Conservation (phyloP, 768 basidiomycete species). For the Phlegmacium glaucopus region DNA sequence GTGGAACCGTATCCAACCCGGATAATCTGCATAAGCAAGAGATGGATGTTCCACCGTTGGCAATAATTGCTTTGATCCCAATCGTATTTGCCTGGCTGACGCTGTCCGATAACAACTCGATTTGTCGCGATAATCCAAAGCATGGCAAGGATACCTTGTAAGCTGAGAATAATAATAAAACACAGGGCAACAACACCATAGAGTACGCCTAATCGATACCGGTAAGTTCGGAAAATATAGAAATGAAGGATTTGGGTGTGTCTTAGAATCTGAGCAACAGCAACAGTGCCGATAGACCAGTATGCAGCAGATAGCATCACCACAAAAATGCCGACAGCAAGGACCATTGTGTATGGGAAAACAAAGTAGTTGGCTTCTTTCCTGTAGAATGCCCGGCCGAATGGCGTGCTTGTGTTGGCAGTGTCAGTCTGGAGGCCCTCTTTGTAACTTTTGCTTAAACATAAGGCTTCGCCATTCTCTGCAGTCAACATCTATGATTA, state of each 20-base stretch:
- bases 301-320: constrained; percentile 34
- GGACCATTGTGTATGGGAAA: constrained; percentile 34
- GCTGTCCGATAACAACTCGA: constrained; percentile 39
- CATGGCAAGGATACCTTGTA: constrained; percentile 35
- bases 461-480: constrained; percentile 40
- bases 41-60: constrained; percentile 48
- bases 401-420: constrained; percentile 34
- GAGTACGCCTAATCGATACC: constrained; percentile 37
- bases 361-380: constrained; percentile 37
- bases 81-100: constrained; percentile 35
- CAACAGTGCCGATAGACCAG: constrained; percentile 39
- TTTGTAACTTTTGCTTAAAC: constrained; percentile 26
- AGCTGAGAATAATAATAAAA: constrained; percentile 35
- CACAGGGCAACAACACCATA: constrained; percentile 36
- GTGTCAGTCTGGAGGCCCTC: constrained; percentile 18
- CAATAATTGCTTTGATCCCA: constrained; percentile 49
- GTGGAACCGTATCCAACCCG: constrained; percentile 40
- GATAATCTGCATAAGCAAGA: constrained; percentile 33
- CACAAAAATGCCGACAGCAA: constrained; percentile 34
- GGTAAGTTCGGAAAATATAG: constrained; percentile 30
- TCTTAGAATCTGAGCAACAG: constrained; percentile 34
- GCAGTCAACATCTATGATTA: too few species aligned
- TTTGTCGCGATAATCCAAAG: constrained; percentile 41
- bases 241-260: constrained; percentile 27
- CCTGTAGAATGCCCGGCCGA: constrained; percentile 41